A percentile compares a stretch with the other conserved stretches of the same genome.
phyloP scores from a whole-genome alignment of 129 eudicot species.

The Dittrichia graveolens region DNA sequence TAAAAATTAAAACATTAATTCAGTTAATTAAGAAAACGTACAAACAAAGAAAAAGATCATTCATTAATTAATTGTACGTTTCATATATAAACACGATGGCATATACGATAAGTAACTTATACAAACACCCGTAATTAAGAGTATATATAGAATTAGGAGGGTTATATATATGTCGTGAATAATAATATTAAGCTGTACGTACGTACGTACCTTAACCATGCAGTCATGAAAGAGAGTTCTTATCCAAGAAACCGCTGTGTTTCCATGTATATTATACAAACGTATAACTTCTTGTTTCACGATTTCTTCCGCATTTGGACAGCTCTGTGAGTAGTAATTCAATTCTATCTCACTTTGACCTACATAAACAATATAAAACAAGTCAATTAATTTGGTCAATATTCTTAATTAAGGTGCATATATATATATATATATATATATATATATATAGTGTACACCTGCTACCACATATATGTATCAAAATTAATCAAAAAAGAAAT shows the following conservation, averaged over 20 bases:
- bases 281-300: conserved; percentile 58
- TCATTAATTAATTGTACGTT: no score
- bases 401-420: no score
- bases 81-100: no score
- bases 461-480: not conserved
- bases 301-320: conserved; percentile 77
- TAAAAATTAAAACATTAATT: not conserved
- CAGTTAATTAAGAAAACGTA: not conserved
- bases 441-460: not conserved
- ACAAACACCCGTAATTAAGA: no score
- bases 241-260: conserved; percentile 92
- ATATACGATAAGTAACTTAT: no score
- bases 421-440: no score
- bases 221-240: conserved; percentile 93
- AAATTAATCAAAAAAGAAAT: no score
- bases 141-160: no score
- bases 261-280: conserved; percentile 69
- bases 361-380: conserved; percentile 12
- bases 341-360: conserved; percentile 55
- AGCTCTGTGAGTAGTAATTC: conserved; percentile 64
- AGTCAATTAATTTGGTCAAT: no score
- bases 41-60: not conserved
- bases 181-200: no score
- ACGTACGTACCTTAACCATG: conserved; percentile 73
- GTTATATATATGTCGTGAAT: no score